Base-by-base conservation (phyloP, 1,284 basidiomycete species). In the Ustilago xerochloae region DNA sequence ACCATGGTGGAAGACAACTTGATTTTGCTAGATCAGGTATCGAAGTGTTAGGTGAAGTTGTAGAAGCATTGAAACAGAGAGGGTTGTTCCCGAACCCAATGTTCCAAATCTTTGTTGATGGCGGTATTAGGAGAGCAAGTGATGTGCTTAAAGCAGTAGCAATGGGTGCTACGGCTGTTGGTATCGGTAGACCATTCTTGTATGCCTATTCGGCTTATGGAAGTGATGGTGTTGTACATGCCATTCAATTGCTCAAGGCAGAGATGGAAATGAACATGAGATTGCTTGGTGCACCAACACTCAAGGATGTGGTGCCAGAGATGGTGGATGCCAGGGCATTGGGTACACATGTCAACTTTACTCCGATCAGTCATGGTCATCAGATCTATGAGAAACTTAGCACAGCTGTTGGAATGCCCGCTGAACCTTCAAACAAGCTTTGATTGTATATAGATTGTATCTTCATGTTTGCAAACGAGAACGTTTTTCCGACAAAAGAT, bases 131-230 rank as follows among this genome's bases (percentile, higher is more conserved):
- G 50, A 88, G 94, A 39, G 94, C 94, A n/a, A 65, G 79, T 36
- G 84, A 83, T 84, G 90, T 96, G 4, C 86, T 97, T 57, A 97
- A 97, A 85, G 93, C 94, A 0, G 85, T 97, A 1, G 95, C 93
- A 72, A 87, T 97, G 26, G 95, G 94, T n/a, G 95, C 94, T 1
- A 91, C 87, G 64, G 93, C 92, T 6, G 93, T 97, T 7, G 94
- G 95, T 1, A 87, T 97, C 33, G 94, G 94, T 0, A 88, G 94
- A 20, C 89, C 91, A 0, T 94, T 96, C 87, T 87, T 97, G 10
- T 95, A 92, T 79, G 93, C 92, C 3, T 93, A 95, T 86, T 92
- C 92, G 89, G 92, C 92, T 9, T 95, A 93, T 61, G 94, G 93
- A 3, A 89, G 90, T 68, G 88, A 89, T 13, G 94, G 94, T 2